Evolutionary conservation across 2,329 filamentous ascomycete genomes (phyloP).

Genomic region (Blastomyces silverae): DNA sequence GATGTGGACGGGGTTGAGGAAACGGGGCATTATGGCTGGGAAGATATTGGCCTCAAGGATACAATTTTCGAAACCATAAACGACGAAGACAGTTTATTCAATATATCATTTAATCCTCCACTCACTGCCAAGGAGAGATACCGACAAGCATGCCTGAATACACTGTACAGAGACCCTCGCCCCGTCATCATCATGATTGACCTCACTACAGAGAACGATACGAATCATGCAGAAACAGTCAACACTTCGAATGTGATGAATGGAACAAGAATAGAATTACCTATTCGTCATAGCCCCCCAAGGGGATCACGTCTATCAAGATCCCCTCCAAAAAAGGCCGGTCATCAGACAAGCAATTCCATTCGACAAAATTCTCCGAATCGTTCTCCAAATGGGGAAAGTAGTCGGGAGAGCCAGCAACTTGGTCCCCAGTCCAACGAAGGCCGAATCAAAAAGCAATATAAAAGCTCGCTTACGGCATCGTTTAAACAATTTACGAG

Average conservation of each 20-base stretch:
- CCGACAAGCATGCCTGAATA: not conserved
- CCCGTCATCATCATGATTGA: not conserved
- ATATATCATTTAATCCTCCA: not conserved
- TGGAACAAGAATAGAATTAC: no score
- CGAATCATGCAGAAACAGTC: not conserved
- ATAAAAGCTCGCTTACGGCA: slow-evolving; percentile 4
- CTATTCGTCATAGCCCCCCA: not conserved
- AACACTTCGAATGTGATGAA: no score
- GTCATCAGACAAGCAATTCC: not conserved
- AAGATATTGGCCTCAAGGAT: not conserved
- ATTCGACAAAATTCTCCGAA: not conserved
- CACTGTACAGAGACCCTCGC: not conserved
- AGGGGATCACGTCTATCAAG: not conserved
- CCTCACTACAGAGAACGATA: not conserved
- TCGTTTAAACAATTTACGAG: slow-evolving; percentile 1
- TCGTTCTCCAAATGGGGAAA: not conserved
- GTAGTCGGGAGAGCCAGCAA: not conserved
- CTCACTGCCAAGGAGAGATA: not conserved
- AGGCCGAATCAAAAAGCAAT: not conserved
- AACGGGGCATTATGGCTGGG: not conserved
- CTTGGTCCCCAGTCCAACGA: not conserved
- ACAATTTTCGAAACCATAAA: not conserved
- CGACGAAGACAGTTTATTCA: not conserved
- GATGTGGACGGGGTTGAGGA: not conserved
- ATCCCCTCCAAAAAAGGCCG: not conserved